Conservation (phyloP, 768 basidiomycete species). For the Rossbeevera mucosa region DNA sequence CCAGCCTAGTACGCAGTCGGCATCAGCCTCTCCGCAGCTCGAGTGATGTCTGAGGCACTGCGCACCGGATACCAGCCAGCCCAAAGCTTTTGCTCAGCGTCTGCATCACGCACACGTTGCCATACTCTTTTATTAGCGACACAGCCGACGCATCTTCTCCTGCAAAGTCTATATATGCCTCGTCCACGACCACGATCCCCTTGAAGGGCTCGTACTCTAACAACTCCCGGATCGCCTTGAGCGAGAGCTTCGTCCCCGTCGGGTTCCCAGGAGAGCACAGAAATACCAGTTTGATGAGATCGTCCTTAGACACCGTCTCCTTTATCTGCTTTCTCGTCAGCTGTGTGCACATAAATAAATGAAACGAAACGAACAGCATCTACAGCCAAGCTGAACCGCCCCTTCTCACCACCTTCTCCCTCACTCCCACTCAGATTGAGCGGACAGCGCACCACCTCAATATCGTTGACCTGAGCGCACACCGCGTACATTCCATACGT, state of each 20-base stretch:
- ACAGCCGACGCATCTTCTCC: slow-evolving; percentile 57
- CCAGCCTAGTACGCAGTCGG: slow-evolving; percentile 57
- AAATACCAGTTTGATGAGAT: slow-evolving; percentile 85
- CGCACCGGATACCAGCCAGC: slow-evolving; percentile 88
- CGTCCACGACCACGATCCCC: slow-evolving; percentile 91
- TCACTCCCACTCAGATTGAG: slow-evolving; percentile 52
- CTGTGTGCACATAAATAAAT: too few relatives aligned
- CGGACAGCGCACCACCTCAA: slow-evolving; percentile 73
- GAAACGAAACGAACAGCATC: too few relatives aligned
- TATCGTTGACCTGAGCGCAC: slow-evolving; percentile 92
- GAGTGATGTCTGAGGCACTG: background rate
- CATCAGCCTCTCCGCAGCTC: background rate
- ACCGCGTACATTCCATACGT: slow-evolving; percentile 99
- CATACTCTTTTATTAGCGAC: slow-evolving; percentile 70
- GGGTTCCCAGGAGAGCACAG: slow-evolving; percentile 98
- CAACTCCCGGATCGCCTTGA: slow-evolving; percentile 60
- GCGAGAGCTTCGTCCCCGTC: slow-evolving; percentile 80
- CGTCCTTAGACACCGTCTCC: slow-evolving; percentile 59
- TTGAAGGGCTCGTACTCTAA: slow-evolving; percentile 79
- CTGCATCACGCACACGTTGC: slow-evolving; percentile 92
- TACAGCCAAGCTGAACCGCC: slow-evolving; percentile 69
- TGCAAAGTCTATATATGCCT: slow-evolving; percentile 96
- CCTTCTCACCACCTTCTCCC: slow-evolving; percentile 71
- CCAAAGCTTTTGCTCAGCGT: slow-evolving; percentile 97
- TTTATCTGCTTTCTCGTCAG: slow-evolving; percentile 52